Evolutionary conservation across 176 grass and related monocot genomes (phyloP), one percentile per base, ranked within the genome.

Genomic region (Pharus latifolius): DNA sequence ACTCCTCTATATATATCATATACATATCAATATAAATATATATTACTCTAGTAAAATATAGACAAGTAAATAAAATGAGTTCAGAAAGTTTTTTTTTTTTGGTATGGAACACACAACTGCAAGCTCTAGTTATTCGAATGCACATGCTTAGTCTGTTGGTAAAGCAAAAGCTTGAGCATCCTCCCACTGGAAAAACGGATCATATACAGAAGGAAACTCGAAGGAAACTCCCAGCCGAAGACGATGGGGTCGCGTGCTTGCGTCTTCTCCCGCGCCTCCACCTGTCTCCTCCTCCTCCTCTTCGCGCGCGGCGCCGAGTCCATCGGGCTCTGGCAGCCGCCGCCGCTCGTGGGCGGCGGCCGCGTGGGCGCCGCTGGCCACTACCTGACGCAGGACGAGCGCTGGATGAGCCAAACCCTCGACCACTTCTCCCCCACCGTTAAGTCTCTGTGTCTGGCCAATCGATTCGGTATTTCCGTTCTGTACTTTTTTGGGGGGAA

Each of bases 381-480:
- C 31, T 98, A 91, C 75, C 86, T 98, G 27, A 93, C 89, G 19
- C 64, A 18, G 60, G 84, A 98, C 12, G 89, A 93, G 74, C 81
- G 29, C 23, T 98, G 94, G 94, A 90, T 93, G 84, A 49, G 16
- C 81, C 94, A 98, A 38, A 90, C 85, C 52, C 84, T 98, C 27
- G 94, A 98, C 55, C 94, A 93, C 80, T 98, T 93, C 89, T 85
- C 87, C 34, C 94, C 94, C 56, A 90, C 84, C 41, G 94, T 90
- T 69, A 44, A 80, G 56, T 72, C 24, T 70, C 43, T 46, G 28
- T 26, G 25, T 57, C 40, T 31, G 20, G 27, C 27, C 6, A 48
- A 61, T 37, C 34, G 26, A 43, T 52, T 23, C 15, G 35, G 16
- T 13, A 56, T 30, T 6, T 3, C 49, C 20, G n/a, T 28, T 23